Evolutionary conservation across 1,139 yeast genomes (phyloP).

Genomic region (Yamadazyma dushanensis): DNA sequence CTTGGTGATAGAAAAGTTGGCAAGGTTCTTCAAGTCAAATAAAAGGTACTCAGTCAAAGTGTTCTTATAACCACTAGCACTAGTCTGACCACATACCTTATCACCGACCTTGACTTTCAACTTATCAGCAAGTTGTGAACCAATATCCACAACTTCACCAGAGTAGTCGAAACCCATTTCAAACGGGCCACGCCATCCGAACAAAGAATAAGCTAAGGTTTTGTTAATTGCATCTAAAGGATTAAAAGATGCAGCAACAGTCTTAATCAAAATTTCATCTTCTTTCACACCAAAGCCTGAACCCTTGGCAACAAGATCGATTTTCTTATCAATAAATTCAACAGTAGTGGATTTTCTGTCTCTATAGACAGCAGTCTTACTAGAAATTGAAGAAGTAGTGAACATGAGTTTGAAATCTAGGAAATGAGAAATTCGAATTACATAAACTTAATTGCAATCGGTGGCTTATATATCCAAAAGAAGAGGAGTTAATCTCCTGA

Average conservation of each 20-base stretch:
- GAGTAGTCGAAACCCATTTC: conserved; percentile 72
- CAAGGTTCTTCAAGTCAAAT: conserved; percentile 43
- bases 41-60: conserved; percentile 31
- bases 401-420: conserved; percentile 3
- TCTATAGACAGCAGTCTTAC: conserved; percentile 4
- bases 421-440: too few species aligned
- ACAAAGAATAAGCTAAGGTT: conserved; percentile 31
- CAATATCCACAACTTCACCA: conserved; percentile 63
- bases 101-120: conserved; percentile 56
- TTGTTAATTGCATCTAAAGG: conserved; percentile 64
- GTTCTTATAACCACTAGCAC: conserved; percentile 40
- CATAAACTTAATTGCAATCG: too few species aligned
- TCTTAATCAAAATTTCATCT: conserved; percentile 54
- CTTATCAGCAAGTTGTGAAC: conserved; percentile 34
- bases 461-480: too few species aligned
- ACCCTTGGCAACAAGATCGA: conserved; percentile 12
- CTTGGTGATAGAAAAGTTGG: conserved; percentile 30
- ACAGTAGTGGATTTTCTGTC: conserved; percentile 3
- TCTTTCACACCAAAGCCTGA: conserved; percentile 33
- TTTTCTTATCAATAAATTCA: conserved; percentile 1
- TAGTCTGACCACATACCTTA: conserved; percentile 61
- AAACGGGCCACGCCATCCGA: conserved; percentile 7
- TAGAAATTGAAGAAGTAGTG: background rate
- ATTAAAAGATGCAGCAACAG: conserved; percentile 60
- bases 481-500: too few species aligned